Base-by-base conservation (phyloP, 768 basidiomycete species). In the Suillus hirtellus region DNA sequence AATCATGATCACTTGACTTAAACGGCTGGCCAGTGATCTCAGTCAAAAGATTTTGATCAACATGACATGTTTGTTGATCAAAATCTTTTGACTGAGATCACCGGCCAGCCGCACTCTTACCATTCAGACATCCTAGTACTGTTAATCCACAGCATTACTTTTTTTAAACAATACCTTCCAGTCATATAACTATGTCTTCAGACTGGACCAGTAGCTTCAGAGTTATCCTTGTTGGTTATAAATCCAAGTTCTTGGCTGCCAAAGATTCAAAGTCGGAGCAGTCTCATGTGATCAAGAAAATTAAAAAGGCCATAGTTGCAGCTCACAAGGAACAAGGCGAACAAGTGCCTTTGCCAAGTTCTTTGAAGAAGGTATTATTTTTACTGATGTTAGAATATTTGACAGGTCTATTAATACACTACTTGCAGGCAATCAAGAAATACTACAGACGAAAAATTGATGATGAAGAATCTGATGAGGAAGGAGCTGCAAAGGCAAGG, bases 101-200 rank as follows among this genome's bases (percentile, higher is more conserved):
- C 43, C 8, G 19, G 43, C 43, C 43, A 44, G 43, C 43, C 4
- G 19, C 19, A 44, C 43, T 44, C 19, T 24, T 24, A 24, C 9
- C 34, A 35, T 35, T 35, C 34, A 35, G 34, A n/a, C 43, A 44
- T 44, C 43, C 43, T 44, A 44, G 43, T 44, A 44, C 43, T 44
- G 43, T 44, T 44, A 44, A n/a, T 44, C 43, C 43, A 44, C 43
- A n/a, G 43, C 43, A 44, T 44, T 44, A 44, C 43, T 44, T 44
- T 44, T 19, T n/a, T 44, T 44, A 44, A n/a, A 44, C 43, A 44
- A 44, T 44, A 44, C 43, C 43, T 44, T 44, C 43, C 43, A 44
- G 43, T 44, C 43, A 44, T 43, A 43, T 43, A 43, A 2, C 42
- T 43, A 43, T 43, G 42, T 43, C 42, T 43, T 43, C 42, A 43